Percentiles rank a stretch among this genome's conserved stretches.
Evolutionary conservation across 768 basidiomycete species (phyloP).

Genomic region (Suillus variegatus): DNA sequence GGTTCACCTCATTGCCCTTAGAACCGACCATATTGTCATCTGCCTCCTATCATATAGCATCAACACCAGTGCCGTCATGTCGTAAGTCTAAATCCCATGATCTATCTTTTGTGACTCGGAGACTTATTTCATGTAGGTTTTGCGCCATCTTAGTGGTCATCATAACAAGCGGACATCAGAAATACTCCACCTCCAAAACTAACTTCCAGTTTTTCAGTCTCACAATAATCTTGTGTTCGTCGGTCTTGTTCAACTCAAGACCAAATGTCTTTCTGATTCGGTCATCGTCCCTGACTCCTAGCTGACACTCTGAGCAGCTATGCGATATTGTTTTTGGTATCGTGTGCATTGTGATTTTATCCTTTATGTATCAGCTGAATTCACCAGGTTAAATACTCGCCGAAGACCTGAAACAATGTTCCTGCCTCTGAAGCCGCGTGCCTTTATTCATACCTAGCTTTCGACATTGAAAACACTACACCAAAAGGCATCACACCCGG

Average conservation of each 20-base stretch:
- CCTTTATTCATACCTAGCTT: neutral
- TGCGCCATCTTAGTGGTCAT: constrained; percentile 14
- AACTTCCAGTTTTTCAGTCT: constrained; percentile 10
- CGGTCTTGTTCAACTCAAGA: no score
- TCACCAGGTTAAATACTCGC: constrained; percentile 1
- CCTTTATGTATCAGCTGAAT: neutral
- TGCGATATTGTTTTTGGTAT: constrained; percentile 20
- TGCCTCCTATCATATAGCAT: constrained; percentile 18
- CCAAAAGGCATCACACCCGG: neutral
- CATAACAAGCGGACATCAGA: neutral
- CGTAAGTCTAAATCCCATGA: neutral
- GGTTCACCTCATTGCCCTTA: neutral
- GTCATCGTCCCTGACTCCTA: neutral
- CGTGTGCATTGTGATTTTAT: constrained; percentile 10
- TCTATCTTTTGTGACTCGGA: neutral
- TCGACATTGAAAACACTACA: neutral
- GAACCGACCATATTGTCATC: constrained; percentile 11
- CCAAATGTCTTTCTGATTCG: neutral
- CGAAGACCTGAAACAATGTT: neutral
- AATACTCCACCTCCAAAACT: neutral
- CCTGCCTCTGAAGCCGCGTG: neutral
- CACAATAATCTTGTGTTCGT: neutral
- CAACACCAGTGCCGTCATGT: constrained; percentile 16
- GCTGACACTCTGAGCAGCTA: constrained; percentile 10
- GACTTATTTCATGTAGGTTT: constrained; percentile 6